Conservation (phyloP, 371 early-diverging fungal species). For the Furculomyces boomerangus region DNA sequence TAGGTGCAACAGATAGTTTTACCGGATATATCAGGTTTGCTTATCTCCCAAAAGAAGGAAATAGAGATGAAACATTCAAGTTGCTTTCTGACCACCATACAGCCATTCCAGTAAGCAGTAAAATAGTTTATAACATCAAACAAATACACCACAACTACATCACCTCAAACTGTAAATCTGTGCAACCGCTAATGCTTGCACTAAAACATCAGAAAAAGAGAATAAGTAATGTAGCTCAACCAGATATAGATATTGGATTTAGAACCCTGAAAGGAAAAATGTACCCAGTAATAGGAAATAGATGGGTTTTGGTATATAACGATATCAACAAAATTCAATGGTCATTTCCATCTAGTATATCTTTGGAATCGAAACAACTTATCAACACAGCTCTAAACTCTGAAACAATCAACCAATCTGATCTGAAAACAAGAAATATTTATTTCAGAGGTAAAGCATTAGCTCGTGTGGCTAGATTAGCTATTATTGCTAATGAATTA, state of each 20-base stretch:
- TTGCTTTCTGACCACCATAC: background rate
- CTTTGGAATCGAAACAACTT: slow-evolving; percentile 13
- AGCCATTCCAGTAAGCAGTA: background rate
- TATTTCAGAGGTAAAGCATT: slow-evolving; percentile 60
- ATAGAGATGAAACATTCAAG: background rate
- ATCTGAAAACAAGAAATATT: slow-evolving; percentile 17
- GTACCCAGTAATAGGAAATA: slow-evolving; percentile 35
- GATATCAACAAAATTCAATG: slow-evolving; percentile 15
- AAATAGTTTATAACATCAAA: too few species aligned
- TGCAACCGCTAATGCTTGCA: slow-evolving; percentile 23
- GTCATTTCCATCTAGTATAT: slow-evolving; percentile 19
- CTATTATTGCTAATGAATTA: slow-evolving; percentile 33
- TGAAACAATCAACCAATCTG: slow-evolving; percentile 19
- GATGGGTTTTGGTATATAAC: slow-evolving; percentile 35
- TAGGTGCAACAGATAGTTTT: background rate
- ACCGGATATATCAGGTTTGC: background rate
- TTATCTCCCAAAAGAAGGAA: background rate
- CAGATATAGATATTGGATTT: slow-evolving; percentile 16
- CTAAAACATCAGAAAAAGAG: slow-evolving; percentile 33
- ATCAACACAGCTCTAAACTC: slow-evolving; percentile 24
- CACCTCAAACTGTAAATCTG: background rate
- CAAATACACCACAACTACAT: background rate
- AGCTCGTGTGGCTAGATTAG: slow-evolving; percentile 42
- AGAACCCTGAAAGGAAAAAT: slow-evolving; percentile 41
- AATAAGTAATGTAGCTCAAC: slow-evolving; percentile 8